phyloP scores from a whole-genome alignment of 2,329 filamentous ascomycete genomes.

The Mycogone perniciosa region DNA sequence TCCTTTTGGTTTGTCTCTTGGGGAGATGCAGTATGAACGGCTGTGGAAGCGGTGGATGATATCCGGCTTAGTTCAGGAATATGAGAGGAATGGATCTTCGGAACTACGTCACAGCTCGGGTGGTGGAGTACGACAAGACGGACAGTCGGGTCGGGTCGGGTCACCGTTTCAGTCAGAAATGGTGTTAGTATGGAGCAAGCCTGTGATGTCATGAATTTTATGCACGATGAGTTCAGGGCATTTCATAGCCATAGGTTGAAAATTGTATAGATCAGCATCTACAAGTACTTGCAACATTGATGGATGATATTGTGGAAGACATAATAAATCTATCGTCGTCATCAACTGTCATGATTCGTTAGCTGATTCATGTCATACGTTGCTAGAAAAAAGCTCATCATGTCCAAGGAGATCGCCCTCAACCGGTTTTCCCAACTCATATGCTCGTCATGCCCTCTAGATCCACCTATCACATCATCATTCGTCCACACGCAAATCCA shows the following conservation, averaged over 20 bases:
- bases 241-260: too few relatives aligned
- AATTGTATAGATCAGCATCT: too few relatives aligned
- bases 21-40: too few relatives aligned
- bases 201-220: constrained; percentile 1
- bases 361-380: constrained; percentile 2
- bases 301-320: not conserved
- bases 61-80: too few relatives aligned
- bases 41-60: too few relatives aligned
- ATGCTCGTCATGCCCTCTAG: not conserved
- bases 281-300: not conserved
- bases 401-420: constrained; percentile 11
- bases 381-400: not conserved
- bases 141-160: not conserved
- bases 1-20: too few relatives aligned
- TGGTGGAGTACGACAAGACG: not conserved
- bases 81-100: too few relatives aligned
- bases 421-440: constrained; percentile 7
- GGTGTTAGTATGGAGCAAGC: not conserved
- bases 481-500: not conserved
- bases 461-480: not conserved
- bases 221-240: too few relatives aligned
- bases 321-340: constrained; percentile 11
- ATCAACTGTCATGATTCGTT: constrained; percentile 20
- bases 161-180: not conserved
- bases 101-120: too few relatives aligned